Evolutionary conservation across 176 grass and related monocot genomes (phyloP).

Genomic region (Eleusine coracana): DNA sequence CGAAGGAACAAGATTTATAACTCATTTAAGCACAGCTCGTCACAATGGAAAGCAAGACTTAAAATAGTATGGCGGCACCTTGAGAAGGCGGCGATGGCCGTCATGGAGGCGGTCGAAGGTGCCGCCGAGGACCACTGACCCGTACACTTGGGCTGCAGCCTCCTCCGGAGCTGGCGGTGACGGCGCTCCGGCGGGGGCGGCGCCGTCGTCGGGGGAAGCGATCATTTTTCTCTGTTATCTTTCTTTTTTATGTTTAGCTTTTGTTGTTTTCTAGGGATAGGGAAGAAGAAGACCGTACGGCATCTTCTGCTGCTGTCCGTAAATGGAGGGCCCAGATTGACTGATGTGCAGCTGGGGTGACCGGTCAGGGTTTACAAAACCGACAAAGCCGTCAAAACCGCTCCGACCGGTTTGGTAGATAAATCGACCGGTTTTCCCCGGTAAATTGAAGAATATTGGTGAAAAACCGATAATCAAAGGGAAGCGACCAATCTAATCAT

Average conservation of each 20-base stretch:
- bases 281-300: background rate
- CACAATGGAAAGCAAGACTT: background rate
- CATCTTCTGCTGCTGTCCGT: background rate
- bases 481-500: no score
- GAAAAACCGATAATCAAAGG: no score
- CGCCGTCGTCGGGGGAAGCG: conserved; percentile 14
- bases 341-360: background rate
- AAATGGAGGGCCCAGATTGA: conserved; percentile 23
- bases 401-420: no score
- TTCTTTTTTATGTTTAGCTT: background rate
- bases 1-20: conserved; percentile 4
- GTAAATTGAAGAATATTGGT: no score
- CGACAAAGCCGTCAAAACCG: no score
- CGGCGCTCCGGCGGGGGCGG: conserved; percentile 14
- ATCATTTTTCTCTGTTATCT: conserved; percentile 23
- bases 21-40: background rate
- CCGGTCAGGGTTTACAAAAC: no score
- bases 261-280: background rate
- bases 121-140: conserved; percentile 58
- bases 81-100: conserved; percentile 67
- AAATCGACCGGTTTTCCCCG: no score
- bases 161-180: background rate
- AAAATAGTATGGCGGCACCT: conserved; percentile 29
- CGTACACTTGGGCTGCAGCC: conserved; percentile 19
- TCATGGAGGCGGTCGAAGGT: conserved; percentile 80